Evolutionary conservation across 2,329 filamentous ascomycete genomes (phyloP).

Genomic region (Ascochyta fabae): DNA sequence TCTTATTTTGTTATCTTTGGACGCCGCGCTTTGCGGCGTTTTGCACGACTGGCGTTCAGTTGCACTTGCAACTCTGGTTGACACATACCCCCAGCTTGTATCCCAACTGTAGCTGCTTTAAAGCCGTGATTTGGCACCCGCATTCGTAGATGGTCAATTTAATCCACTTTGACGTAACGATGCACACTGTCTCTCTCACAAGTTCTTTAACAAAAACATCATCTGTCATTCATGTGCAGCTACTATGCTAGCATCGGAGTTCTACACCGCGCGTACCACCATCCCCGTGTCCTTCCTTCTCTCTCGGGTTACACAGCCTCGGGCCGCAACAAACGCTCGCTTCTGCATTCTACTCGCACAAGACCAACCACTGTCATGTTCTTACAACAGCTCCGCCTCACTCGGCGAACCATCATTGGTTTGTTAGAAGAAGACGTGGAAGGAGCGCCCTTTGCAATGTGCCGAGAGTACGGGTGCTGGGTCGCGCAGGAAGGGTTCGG

Average conservation of each 20-base stretch:
- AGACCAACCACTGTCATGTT: background rate
- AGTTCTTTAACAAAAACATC: too few species aligned
- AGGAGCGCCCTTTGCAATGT: background rate
- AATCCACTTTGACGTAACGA: background rate
- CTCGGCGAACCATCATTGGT: background rate
- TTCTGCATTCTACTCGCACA: background rate
- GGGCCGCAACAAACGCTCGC: too few species aligned
- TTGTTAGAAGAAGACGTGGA: background rate
- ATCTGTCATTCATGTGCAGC: too few species aligned
- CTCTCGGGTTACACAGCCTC: background rate
- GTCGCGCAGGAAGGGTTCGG: background rate
- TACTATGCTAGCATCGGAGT: background rate
- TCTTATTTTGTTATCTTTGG: background rate
- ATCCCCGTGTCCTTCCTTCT: background rate
- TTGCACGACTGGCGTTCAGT: slow-evolving; percentile 14
- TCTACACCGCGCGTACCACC: background rate
- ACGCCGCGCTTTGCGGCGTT: background rate
- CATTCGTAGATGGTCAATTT: background rate
- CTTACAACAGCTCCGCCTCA: background rate
- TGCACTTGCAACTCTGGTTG: slow-evolving; percentile 15
- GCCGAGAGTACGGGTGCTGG: background rate
- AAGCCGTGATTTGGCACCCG: background rate
- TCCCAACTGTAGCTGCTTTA: background rate
- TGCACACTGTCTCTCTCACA: too few species aligned
- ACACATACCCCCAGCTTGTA: slow-evolving; percentile 17